Evolutionary conservation across 441 rosid genomes (phyloP).

Genomic region (Iberis amara): DNA sequence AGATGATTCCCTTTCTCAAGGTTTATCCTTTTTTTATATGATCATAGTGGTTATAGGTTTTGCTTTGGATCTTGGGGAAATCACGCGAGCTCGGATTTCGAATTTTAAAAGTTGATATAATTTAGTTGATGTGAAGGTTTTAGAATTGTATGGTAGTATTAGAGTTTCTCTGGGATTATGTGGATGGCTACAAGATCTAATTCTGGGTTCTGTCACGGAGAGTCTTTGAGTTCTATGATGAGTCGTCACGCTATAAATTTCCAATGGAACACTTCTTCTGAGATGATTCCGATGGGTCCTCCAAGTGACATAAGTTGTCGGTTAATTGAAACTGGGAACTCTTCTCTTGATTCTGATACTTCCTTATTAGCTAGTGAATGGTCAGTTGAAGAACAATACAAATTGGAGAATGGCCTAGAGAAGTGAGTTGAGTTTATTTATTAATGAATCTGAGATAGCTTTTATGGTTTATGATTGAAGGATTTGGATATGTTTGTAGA

Average conservation of each 20-base stretch:
- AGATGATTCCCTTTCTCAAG: conserved; percentile 22
- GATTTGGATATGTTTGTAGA: conserved; percentile 30
- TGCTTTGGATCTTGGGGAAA: conserved; percentile 12
- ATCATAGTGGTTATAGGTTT: conserved; percentile 14
- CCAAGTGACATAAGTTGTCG: conserved; percentile 27
- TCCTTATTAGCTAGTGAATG: conserved; percentile 77
- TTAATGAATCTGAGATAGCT: neutral
- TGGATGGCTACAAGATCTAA: conserved; percentile 62
- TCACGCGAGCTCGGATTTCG: conserved; percentile 1
- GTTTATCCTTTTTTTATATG: conserved; percentile 1
- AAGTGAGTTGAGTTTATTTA: conserved; percentile 36
- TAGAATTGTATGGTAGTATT: too few species aligned
- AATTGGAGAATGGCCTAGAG: conserved; percentile 65
- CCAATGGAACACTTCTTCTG: conserved; percentile 45
- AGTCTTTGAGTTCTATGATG: conserved; percentile 36
- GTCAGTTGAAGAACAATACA: conserved; percentile 77
- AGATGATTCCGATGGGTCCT: conserved; percentile 49
- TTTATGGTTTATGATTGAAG: conserved; percentile 1
- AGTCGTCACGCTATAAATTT: conserved; percentile 47
- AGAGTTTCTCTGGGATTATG: conserved; percentile 9
- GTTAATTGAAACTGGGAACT: conserved; percentile 43
- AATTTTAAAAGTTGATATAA: conserved; percentile 13
- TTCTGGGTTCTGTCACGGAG: conserved; percentile 39
- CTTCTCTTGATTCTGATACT: conserved; percentile 49
- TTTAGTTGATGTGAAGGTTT: neutral